Evolutionary conservation across 2,329 filamentous ascomycete species (phyloP), one percentile per base, ranked within the genome.

Genomic region (Cercospora berteroae): DNA sequence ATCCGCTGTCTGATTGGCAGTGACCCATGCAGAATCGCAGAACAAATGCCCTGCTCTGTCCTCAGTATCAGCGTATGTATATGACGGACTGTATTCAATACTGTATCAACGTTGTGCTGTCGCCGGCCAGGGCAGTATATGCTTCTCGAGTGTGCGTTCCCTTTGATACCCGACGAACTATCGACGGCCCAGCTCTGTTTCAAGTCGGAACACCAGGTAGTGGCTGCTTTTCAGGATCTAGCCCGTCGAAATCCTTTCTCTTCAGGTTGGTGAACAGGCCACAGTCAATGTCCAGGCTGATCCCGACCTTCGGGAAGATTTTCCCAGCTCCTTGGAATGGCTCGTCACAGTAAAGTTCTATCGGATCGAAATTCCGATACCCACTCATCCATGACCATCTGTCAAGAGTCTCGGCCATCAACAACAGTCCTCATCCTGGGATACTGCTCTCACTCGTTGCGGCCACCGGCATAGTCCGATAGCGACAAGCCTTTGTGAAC

Each of bases 401-500:
- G 12, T 16, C 36, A 39, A 39, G 3, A 3, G 36, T 39, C 16
- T 39, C 36, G 36, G 27, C 20, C 48, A 27, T 25, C 23, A 27
- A 9, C 23, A 9, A 27, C 20, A 13, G 10, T 16, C 23, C 6
- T 52, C 48, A 52, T 55, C 29, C n/a, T 1, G 60, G 23, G n/a
- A 50, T 18, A 63, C n/a, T 8, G 12, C 42, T n/a, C 18, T 63
- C 60, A 23, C 29, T 55, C 20, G 23, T 20, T 7, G 44, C 42
- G 52, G 60, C 60, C n/a, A 63, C 60, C 13, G 64, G 58, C 48
- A 60, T 60, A 7, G 63, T 64, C 9, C 60, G 36, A 62, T 67
- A 67, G 8, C 65, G 60, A 57, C 65, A 67, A 55, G 62, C 42
- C 66, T 65, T 61, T 5, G 59, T 63, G 29, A 67, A 67, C 6